Base-by-base conservation (phyloP, 108 stramenopile genomes). In the Stephanodiscus triporus region DNA sequence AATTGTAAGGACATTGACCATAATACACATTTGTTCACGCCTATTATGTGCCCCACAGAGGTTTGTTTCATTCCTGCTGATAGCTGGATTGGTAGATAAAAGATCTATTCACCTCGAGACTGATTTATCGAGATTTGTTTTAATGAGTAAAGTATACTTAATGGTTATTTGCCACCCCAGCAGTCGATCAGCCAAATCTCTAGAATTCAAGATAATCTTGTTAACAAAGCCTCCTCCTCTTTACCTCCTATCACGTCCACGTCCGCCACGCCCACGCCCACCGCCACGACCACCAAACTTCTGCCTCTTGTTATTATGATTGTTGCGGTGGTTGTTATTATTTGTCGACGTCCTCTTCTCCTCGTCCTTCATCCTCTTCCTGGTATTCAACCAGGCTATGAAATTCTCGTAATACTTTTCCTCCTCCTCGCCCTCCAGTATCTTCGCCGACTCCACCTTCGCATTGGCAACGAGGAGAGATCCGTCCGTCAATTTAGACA, bases 371-470 rank as follows among this genome's bases (percentile, higher is more conserved):
- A 85, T 77, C 62, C 63, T 77, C 57, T 87, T 89, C 55, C 86
- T 84, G 58, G 82, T 89, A 49, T 79, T 91, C 73, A 91, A 88
- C 72, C 91, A 95, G 9, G 75, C 86, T 51, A 87, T 84, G 63
- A 88, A 93, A 17, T 92, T 78, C 14, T 84, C 76, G 85, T 85
- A 93, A 82, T 96, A 96, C 56, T 91, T 81, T 67, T 81, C 86
- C 63, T 96, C 95, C 59, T 93, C 95, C 34, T 93, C 92, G 24
- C 91, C 95, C 62, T 92, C 86, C 64, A 93, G 64, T 60, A 93
- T 67, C 29, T 68, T 65, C 34, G 89, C 92, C 9, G 73, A 71
- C 48, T 61, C 84, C 26, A 96, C 90, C 61, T 87, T 87, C 7
- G 72, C 70, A 50, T 75, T 89, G n/a, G 66, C 75, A 68, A 96